Evolutionary conservation across 306 rosid genomes (phyloP), one percentile per base, ranked within the genome.

Genomic region (Cicer judaicum): DNA sequence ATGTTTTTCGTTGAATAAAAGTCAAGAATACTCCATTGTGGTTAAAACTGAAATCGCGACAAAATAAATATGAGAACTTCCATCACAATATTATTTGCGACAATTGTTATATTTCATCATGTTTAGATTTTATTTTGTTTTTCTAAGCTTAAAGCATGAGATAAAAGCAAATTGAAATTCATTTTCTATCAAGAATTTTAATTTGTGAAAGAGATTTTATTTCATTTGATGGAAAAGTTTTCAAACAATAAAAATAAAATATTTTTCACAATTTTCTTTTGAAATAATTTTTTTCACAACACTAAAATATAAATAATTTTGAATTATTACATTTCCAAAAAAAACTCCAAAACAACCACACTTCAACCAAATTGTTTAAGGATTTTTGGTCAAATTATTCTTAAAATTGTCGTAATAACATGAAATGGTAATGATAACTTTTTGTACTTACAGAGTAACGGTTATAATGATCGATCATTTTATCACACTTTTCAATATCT

Each of bases 391-490:
- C 34, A 24, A 2, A 24, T 24, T 10, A 1, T 9, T 12, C 5
- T 11, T 46, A 46, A 46, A 46, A 46, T 9, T 8, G 12, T 10
- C n/a, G 10, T 46, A 46, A 46, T 9, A 10, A 11, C 12, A 46
- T 46, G n/a, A 46, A 46, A 11, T 2, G 10, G 50, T 46, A 46
- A 44, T 44, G 34, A 3, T 44, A 63, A 63, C n/a, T 63, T 63
- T 39, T 4, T 10, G 0, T 12, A 34, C 64, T 29, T 38, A 82
- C 82, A 79, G 50, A 72, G 54, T 77, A 77, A 66, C 73, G 59
- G 9, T 77, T 77, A 41, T 82, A 77, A 57, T 76, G 76, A 6
- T 77, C 79, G 3, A 82, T 49, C 69, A 19, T 38, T 63, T 62
- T 36, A 48, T 8, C 18, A 38, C 7, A 74, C 12, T 48, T 47